Conservation (phyloP, 768 basidiomycete species). For the Hortiboletus flavorubellus region DNA sequence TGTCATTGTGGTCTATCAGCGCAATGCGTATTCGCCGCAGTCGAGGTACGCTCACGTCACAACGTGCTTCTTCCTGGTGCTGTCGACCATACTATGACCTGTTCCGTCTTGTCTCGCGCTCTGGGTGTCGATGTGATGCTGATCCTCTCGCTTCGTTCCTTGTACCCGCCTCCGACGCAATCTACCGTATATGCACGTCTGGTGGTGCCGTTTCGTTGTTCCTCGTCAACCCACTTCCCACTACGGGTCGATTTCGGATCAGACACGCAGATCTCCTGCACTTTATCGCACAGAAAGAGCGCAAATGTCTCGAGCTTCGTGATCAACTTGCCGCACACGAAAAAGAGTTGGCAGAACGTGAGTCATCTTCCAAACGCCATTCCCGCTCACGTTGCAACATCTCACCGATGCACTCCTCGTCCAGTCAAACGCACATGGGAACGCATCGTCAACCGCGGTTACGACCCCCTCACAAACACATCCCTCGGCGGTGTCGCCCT, state of each 20-base stretch:
- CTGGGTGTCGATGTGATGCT: neutral
- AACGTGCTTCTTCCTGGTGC: too few relatives aligned
- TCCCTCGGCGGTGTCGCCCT: conserved; percentile 29
- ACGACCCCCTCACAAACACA: conserved; percentile 9
- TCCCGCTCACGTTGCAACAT: neutral
- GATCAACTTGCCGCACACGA: conserved; percentile 72
- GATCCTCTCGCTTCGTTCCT: neutral
- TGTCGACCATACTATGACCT: too few relatives aligned
- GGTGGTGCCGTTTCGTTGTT: too few relatives aligned
- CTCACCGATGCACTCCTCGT: neutral
- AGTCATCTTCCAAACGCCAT: conserved; percentile 16
- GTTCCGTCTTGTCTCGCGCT: too few relatives aligned
- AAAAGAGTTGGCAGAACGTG: conserved; percentile 63
- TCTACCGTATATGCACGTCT: too few relatives aligned
- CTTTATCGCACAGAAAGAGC: conserved; percentile 84
- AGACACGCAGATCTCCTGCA: conserved; percentile 81
- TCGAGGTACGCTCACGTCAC: neutral
- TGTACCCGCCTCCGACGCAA: too few relatives aligned
- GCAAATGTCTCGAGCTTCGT: conserved; percentile 77
- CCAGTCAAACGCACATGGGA: conserved; percentile 84
- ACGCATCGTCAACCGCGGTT: conserved; percentile 64
- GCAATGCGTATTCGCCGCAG: neutral
- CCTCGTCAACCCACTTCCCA: neutral
- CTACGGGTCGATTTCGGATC: neutral
- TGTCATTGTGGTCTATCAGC: neutral